A percentile compares a stretch with the other conserved stretches of the same genome.
Conservation (phyloP, 495 filamentous ascomycete species). For the Coniosporium apollinis region DNA sequence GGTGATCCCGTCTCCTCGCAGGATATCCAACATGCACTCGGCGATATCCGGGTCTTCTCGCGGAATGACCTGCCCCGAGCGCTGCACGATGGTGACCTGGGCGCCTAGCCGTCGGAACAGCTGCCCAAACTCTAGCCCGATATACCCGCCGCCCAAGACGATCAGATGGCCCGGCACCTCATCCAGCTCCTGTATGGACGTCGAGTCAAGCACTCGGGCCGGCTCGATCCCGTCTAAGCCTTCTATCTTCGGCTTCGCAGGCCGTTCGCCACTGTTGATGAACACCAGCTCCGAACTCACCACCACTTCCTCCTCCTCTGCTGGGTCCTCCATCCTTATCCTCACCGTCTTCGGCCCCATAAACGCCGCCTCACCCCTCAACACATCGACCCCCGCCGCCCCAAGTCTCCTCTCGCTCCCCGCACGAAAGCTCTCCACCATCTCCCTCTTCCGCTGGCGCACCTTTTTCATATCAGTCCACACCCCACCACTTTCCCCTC, state of each 20-base stretch:
- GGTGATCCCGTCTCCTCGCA: constrained; percentile 25
- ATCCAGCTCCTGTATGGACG: constrained; percentile 28
- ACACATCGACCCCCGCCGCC: constrained; percentile 28
- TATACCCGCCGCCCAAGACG: constrained; percentile 33
- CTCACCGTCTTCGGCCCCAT: constrained; percentile 17
- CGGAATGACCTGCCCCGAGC: constrained; percentile 24
- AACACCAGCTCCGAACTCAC: constrained; percentile 26
- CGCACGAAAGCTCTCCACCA: constrained; percentile 30
- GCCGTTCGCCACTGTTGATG: constrained; percentile 31
- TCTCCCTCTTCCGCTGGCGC: constrained; percentile 34
- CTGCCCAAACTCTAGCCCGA: constrained; percentile 37
- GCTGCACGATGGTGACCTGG: constrained; percentile 30
- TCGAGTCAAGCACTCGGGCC: constrained; percentile 29
- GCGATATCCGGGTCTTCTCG: constrained; percentile 30
- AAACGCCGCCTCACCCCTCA: constrained; percentile 29
- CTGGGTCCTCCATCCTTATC: constrained; percentile 17
- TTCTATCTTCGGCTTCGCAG: constrained; percentile 18
- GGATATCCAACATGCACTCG: constrained; percentile 19
- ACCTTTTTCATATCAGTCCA: constrained; percentile 30
- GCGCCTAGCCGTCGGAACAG: constrained; percentile 30
- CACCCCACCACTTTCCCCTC: constrained; percentile 7
- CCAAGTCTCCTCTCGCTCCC: constrained; percentile 26
- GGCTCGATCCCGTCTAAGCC: constrained; percentile 20
- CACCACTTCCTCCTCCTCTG: constrained; percentile 13
- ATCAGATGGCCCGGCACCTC: constrained; percentile 31